A percentile compares a stretch with the other conserved stretches of the same genome.
Conservation (phyloP, 2,329 filamentous ascomycete species). For the Arthroderma sp. region DNA sequence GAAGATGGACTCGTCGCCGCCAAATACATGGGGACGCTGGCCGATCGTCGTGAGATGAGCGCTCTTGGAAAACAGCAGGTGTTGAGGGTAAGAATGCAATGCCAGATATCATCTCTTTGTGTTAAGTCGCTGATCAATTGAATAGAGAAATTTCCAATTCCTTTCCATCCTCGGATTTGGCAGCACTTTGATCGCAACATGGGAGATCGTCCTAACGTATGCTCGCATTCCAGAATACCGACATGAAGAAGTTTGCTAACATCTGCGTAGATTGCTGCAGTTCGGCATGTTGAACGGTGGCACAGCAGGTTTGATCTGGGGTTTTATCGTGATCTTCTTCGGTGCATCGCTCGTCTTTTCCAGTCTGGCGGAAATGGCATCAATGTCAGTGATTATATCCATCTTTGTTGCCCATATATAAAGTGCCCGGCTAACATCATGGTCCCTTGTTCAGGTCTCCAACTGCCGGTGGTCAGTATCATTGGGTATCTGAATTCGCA, state of each 20-base stretch:
- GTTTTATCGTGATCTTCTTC: conserved; percentile 4
- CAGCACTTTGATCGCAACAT: conserved; percentile 24
- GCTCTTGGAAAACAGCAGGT: conserved; percentile 27
- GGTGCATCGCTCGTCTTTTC: conserved; percentile 5
- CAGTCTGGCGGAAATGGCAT: conserved; percentile 10
- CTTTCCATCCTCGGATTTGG: conserved; percentile 34
- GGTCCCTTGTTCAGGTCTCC: conserved; percentile 16
- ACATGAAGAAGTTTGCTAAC: no score
- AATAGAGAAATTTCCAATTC: conserved; percentile 33
- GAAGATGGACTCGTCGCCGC: conserved; percentile 4
- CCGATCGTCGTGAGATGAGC: conserved; percentile 26
- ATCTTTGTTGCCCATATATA: background rate
- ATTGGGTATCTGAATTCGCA: conserved; percentile 18
- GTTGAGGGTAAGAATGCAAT: conserved; percentile 17
- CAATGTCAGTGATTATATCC: conserved; percentile 4
- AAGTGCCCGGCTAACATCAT: background rate
- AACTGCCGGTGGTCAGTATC: conserved; percentile 22
- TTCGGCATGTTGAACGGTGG: conserved; percentile 7
- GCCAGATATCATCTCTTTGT: background rate
- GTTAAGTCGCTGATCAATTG: background rate
- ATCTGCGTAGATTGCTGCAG: background rate
- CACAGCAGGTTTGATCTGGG: conserved; percentile 6
- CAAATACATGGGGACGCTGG: conserved; percentile 25
- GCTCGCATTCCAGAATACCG: background rate
- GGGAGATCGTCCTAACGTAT: conserved; percentile 7